A percentile compares a stretch with the other conserved stretches of the same genome.
These are phyloP conservation scores for Hypoxylon sp. DNA, from an alignment of 2,329 filamentous ascomycete genomes.

Conservation along the genomic window DNA sequence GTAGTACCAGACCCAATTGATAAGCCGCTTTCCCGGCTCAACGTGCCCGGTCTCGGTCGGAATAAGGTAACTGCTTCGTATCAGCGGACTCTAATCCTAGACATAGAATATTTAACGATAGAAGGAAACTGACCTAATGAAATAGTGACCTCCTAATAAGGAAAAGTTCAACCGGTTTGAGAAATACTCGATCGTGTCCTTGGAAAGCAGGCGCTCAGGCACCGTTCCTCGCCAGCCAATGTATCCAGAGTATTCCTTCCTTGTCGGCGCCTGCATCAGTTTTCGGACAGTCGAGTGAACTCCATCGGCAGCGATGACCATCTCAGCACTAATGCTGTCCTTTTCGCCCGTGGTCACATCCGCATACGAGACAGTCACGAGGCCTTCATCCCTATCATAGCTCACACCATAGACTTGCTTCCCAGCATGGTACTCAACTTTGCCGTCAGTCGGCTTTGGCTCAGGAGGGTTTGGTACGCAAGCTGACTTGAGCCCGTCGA, in stretches of 20 bases:
- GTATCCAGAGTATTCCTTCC: slow-evolving; percentile 51
- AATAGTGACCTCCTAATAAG: slow-evolving; percentile 33
- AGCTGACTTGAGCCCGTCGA: slow-evolving; percentile 54
- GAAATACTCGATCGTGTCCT: slow-evolving; percentile 44
- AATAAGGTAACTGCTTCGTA: slow-evolving; percentile 44
- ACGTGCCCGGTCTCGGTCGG: slow-evolving; percentile 59
- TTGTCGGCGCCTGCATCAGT: slow-evolving; percentile 43
- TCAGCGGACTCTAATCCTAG: not conserved
- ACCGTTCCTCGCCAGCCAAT: slow-evolving; percentile 52
- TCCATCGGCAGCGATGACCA: slow-evolving; percentile 55
- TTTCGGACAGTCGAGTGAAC: slow-evolving; percentile 51
- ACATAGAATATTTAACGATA: not conserved
- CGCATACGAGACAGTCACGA: slow-evolving; percentile 43
- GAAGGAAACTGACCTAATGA: slow-evolving; percentile 44
- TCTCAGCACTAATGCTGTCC: slow-evolving; percentile 55
- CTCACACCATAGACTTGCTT: slow-evolving; percentile 41
- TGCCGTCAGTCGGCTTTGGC: slow-evolving; percentile 40
- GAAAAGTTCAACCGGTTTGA: slow-evolving; percentile 25
- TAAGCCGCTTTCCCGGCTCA: slow-evolving; percentile 57
- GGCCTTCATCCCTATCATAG: slow-evolving; percentile 30
- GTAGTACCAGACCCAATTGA: slow-evolving; percentile 65
- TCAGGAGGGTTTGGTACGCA: slow-evolving; percentile 46
- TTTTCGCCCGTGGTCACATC: slow-evolving; percentile 45
- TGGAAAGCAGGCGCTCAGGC: slow-evolving; percentile 43
- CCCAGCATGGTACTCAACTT: slow-evolving; percentile 45